Evolutionary conservation across 2,329 filamentous ascomycete genomes (phyloP).

Genomic region (Penicillium palitans): DNA sequence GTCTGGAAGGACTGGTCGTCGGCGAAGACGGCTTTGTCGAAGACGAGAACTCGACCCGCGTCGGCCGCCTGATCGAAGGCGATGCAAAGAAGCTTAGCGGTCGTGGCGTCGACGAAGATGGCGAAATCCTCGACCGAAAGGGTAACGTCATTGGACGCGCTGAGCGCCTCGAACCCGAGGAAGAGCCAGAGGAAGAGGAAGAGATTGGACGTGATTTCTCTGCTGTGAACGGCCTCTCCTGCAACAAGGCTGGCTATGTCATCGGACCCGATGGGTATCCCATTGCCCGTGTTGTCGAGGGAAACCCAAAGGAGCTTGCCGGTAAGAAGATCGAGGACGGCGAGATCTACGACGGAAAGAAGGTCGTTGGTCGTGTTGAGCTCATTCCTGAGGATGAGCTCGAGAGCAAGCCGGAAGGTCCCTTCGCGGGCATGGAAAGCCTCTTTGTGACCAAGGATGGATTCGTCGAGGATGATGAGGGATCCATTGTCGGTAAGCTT

Average conservation of each 20-base stretch:
- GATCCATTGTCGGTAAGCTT: slow-evolving; percentile 71
- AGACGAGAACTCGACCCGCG: slow-evolving; percentile 49
- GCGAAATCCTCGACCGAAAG: slow-evolving; percentile 62
- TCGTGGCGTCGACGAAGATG: slow-evolving; percentile 61
- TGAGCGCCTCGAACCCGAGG: slow-evolving; percentile 43
- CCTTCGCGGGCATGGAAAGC: slow-evolving; percentile 59
- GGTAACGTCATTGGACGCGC: slow-evolving; percentile 63
- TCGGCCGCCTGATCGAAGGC: slow-evolving; percentile 57
- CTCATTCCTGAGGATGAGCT: slow-evolving; percentile 59
- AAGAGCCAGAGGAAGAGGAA: slow-evolving; percentile 42
- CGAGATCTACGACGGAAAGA: slow-evolving; percentile 57
- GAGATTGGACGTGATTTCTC: slow-evolving; percentile 54
- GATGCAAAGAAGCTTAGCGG: slow-evolving; percentile 61
- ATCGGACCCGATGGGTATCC: slow-evolving; percentile 56
- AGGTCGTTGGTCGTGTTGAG: slow-evolving; percentile 58
- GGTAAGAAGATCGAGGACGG: slow-evolving; percentile 59
- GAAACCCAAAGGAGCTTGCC: slow-evolving; percentile 55
- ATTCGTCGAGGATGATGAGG: slow-evolving; percentile 72
- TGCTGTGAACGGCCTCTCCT: slow-evolving; percentile 53
- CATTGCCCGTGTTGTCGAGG: slow-evolving; percentile 56
- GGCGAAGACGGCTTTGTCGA: slow-evolving; percentile 51
- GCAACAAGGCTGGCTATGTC: slow-evolving; percentile 61
- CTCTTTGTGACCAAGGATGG: slow-evolving; percentile 59
- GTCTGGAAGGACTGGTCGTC: slow-evolving; percentile 49
- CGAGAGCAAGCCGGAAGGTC: slow-evolving; percentile 56